Evolutionary conservation across 2,329 filamentous ascomycete genomes (phyloP).

Genomic region (Scedosporium apiospermum): DNA sequence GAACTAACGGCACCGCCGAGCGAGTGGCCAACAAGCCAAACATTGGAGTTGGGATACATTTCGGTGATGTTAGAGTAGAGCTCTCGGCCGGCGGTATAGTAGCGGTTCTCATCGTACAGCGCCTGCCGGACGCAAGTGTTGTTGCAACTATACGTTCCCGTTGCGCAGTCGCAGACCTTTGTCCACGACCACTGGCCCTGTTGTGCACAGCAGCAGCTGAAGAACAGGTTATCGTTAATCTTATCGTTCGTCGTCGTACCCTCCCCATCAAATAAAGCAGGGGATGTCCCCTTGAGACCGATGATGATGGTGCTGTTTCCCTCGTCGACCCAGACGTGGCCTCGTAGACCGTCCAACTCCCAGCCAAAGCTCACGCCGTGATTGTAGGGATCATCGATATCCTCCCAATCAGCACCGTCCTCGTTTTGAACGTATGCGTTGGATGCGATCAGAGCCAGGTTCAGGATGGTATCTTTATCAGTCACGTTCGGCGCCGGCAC

Average conservation of each 20-base stretch:
- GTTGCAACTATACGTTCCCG: constrained; percentile 81
- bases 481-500: constrained; percentile 71
- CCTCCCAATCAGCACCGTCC: constrained; percentile 69
- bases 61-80: constrained; percentile 88
- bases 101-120: constrained; percentile 73
- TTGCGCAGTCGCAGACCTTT: constrained; percentile 88
- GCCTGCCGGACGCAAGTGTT: constrained; percentile 75
- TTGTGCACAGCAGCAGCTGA: constrained; percentile 94
- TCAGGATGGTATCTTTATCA: constrained; percentile 76
- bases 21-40: constrained; percentile 91
- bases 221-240: constrained; percentile 94
- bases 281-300: constrained; percentile 82
- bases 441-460: constrained; percentile 77
- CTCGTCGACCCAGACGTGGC: constrained; percentile 85
- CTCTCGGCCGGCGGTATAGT: constrained; percentile 82
- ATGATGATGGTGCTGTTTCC: constrained; percentile 82
- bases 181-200: constrained; percentile 85
- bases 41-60: constrained; percentile 71
- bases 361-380: constrained; percentile 85
- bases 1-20: constrained; percentile 82
- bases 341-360: constrained; percentile 79
- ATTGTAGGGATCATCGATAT: constrained; percentile 72
- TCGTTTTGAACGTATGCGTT: constrained; percentile 78
- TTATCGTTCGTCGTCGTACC: constrained; percentile 97
- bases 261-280: constrained; percentile 90